Evolutionary conservation across 139 green algal species (phyloP).

Genomic region (Dunaliella primolecta): DNA sequence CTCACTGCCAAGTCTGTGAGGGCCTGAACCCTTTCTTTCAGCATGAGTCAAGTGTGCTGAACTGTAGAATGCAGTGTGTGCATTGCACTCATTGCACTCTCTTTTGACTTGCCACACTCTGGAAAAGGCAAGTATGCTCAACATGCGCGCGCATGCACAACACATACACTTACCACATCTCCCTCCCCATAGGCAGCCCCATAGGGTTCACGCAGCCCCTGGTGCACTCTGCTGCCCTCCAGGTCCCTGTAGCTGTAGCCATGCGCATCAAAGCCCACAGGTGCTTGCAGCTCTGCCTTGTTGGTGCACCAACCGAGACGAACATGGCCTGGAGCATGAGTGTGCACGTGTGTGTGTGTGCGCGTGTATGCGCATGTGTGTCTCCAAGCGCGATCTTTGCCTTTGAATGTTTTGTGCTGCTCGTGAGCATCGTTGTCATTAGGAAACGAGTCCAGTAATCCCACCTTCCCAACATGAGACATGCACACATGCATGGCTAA

Average conservation of each 20-base stretch:
- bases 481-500: too few relatives aligned
- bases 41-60: too few relatives aligned
- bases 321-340: constrained; percentile 43
- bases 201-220: constrained; percentile 34
- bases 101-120: too few relatives aligned
- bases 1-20: too few relatives aligned
- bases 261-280: constrained; percentile 72
- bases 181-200: constrained; percentile 49
- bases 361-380: not conserved
- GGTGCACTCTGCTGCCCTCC: constrained; percentile 70
- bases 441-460: too few relatives aligned
- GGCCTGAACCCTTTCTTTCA: too few relatives aligned
- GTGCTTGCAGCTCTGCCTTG: constrained; percentile 75
- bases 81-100: too few relatives aligned
- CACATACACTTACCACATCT: constrained; percentile 20
- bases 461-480: too few relatives aligned
- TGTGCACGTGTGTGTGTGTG: not conserved
- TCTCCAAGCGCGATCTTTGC: not conserved
- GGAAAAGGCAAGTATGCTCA: too few relatives aligned
- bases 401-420: too few relatives aligned
- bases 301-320: constrained; percentile 75
- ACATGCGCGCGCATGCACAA: too few relatives aligned
- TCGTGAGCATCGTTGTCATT: not conserved
- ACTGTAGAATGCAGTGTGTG: too few relatives aligned
- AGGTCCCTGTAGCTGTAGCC: constrained; percentile 74